Evolutionary conservation across 768 basidiomycete genomes (phyloP), one percentile per base, ranked within the genome.

Genomic region (Termitomyces sp.): DNA sequence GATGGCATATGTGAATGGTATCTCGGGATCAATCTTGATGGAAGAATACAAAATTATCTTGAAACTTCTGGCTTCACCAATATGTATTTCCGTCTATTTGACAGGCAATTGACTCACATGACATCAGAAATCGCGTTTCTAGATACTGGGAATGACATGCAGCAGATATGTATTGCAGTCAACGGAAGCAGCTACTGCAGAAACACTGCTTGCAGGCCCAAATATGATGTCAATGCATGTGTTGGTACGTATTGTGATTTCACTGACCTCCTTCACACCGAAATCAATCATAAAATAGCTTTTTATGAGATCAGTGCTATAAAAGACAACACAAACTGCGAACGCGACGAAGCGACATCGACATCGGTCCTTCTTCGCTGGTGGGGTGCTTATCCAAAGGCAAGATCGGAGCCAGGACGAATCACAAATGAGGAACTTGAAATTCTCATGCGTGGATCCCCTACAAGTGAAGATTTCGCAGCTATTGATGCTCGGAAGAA

Each of bases 301-400:
- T 77, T 79, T 3, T 83, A 73, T 65, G 74, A 76, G 48, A 76
- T 84, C 21, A 76, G 74, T 35, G 79, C 78, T 3, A 49, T 62
- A 17, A 83, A 82, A 57, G 58, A 66, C 2, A 35, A 16, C n/a
- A 49, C 55, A 3, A 59, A 59, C 1, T 52, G 39, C 6, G 56
- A 59, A 5, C 30, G 17, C 25, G 55, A 47, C 2, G 44, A 48
- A 47, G 35, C 39, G 49, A 59, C 21, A n/a, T 28, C 43, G 50
- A 58, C 27, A 9, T 28, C 66, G 2, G 63, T 66, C n/a, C 71
- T 83, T 32, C 63, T 68, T 16, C 69, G 69, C 3, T 83, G 79
- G 79, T 82, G 79, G 80, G 77, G 82, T 53, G 81, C 80, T 0
- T 83, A 79, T 61, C 83, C 83, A 0, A 43, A 60, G 5, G 66